A percentile compares a stretch with the other conserved stretches of the same genome.
Evolutionary conservation across 306 rosid genomes (phyloP).

Genomic region (Hippophae tibetana): DNA sequence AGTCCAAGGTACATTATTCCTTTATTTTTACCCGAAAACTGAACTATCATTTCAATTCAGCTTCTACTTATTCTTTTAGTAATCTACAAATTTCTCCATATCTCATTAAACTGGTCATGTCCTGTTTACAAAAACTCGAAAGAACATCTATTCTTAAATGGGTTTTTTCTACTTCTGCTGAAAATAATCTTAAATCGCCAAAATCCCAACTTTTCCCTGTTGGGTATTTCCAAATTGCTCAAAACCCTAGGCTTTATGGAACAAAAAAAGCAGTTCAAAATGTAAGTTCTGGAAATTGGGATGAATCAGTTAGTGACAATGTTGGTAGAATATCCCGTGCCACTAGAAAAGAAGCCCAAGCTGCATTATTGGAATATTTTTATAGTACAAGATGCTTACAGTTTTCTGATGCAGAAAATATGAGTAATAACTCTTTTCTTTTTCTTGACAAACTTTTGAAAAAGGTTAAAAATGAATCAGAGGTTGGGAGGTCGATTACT

Average conservation of each 20-base stretch:
- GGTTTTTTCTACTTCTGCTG: slow-evolving; percentile 21
- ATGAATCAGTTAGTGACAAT: neutral
- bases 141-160: slow-evolving; percentile 11
- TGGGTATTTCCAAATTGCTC: slow-evolving; percentile 17
- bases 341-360: slow-evolving; percentile 42
- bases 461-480: slow-evolving; percentile 16
- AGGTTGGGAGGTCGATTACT: slow-evolving; percentile 24
- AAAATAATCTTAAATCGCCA: slow-evolving; percentile 7
- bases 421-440: slow-evolving; percentile 58
- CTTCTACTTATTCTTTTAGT: neutral
- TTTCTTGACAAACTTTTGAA: slow-evolving; percentile 44
- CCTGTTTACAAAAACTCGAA: slow-evolving; percentile 29
- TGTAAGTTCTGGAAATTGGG: neutral
- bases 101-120: slow-evolving; percentile 30
- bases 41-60: neutral
- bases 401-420: slow-evolving; percentile 63
- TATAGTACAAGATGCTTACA: slow-evolving; percentile 56
- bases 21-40: slow-evolving; percentile 1
- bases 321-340: slow-evolving; percentile 12
- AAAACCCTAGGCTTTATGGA: slow-evolving; percentile 36
- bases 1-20: slow-evolving; percentile 13
- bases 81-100: neutral
- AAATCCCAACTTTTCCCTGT: slow-evolving; percentile 7
- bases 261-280: slow-evolving; percentile 15
- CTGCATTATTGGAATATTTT: slow-evolving; percentile 65